Evolutionary conservation across 768 basidiomycete species (phyloP), one percentile per base, ranked within the genome.

Genomic region (Grammothele lineata): DNA sequence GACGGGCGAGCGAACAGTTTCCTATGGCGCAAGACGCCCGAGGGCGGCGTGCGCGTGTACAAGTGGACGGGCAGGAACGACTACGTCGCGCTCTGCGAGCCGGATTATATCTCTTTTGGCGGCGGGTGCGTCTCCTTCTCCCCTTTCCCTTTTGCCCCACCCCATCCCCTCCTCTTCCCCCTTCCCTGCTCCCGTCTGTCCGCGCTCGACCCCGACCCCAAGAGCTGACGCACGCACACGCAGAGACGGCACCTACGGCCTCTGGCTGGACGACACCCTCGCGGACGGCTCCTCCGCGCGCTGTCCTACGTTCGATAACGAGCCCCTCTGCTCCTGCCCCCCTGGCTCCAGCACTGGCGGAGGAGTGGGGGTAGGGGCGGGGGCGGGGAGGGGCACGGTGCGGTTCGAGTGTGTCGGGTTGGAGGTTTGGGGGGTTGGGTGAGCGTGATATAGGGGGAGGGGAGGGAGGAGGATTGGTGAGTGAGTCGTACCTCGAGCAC

Each of bases 401-500:
- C 65, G 71, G n/a, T 98, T 97, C 55, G 92, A 95, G 60, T 92
- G 92, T 64, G 85, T 95, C 0, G 92, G 87, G 12, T 64, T 98
- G 44, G 94, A 97, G 60, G 90, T 93, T 0, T 96, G 94, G 94
- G 85, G 79, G 4, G 69, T 92, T 35, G 83, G 82, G 1, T 61
- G 40, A 58, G 19, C 8, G 45, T 30, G 27, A 30, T 30, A 7
- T 7, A 30, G 14, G 27, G 27, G 27, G 27, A 30, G 14, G 27
- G 14, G 14, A 30, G 14, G 27, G 14, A 30, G 27, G 27, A 30
- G 14, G 27, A 30, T n/a, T n/a, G n/a, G n/a, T n/a, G n/a, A n/a
- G n/a, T n/a, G n/a, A n/a, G n/a, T n/a, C n/a, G n/a, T n/a, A n/a
- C n/a, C n/a, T n/a, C n/a, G n/a, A n/a, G n/a, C n/a, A n/a, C n/a